These are phyloP conservation scores for Floccularia luteovirens DNA, from an alignment of 768 basidiomycete species.

Conservation along the genomic window DNA sequence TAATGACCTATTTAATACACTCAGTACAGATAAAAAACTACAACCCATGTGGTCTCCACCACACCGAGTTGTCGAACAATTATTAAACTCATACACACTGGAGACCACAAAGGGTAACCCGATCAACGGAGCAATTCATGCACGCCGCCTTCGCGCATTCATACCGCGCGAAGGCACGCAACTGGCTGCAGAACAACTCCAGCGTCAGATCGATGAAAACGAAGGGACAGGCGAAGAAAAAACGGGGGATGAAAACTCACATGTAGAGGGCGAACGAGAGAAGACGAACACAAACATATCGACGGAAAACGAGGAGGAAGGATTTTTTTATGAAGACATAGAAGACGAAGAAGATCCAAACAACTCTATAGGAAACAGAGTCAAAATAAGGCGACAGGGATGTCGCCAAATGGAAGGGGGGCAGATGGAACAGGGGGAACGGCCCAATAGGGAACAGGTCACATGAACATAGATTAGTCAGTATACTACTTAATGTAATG, in stretches of 20 bases:
- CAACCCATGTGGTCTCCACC: conserved; percentile 20
- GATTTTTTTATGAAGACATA: neutral
- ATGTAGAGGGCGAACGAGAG: neutral
- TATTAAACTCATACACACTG: conserved; percentile 14
- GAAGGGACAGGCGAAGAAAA: neutral
- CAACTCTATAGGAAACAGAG: too few species aligned
- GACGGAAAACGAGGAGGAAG: neutral
- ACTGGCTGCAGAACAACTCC: conserved; percentile 5
- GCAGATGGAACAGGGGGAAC: conserved; percentile 1
- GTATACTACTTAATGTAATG: too few species aligned
- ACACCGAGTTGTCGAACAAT: conserved; percentile 5
- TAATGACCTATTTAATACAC: conserved; percentile 13
- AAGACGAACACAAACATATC: neutral
- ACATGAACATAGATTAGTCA: too few species aligned
- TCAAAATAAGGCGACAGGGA: neutral
- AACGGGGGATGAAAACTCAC: neutral
- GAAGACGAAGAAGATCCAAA: neutral
- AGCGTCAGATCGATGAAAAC: neutral
- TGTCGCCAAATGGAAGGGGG: neutral
- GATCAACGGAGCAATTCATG: conserved; percentile 8
- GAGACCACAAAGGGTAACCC: conserved; percentile 10
- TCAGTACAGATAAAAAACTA: conserved; percentile 15
- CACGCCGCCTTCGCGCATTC: conserved; percentile 11
- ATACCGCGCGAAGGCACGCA: conserved; percentile 11
- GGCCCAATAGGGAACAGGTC: too few species aligned